phyloP scores from a whole-genome alignment of 768 basidiomycete genomes.

The Tylopilus sp. region DNA sequence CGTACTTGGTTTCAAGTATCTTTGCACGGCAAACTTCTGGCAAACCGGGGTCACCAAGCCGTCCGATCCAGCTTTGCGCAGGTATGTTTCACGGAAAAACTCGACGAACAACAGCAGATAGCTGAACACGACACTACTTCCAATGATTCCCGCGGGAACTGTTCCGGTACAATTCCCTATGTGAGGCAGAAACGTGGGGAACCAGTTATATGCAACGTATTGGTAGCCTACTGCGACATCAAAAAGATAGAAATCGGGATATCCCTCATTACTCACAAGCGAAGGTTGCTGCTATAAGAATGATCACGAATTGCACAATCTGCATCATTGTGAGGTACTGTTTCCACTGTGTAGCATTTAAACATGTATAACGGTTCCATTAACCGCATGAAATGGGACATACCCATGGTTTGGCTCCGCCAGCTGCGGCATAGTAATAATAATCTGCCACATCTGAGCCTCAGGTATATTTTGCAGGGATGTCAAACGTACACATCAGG shows the following conservation, averaged over 20 bases:
- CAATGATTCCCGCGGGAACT: conserved; percentile 12
- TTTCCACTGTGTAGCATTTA: conserved; percentile 17
- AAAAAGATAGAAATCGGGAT: neutral
- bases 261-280: conserved; percentile 5
- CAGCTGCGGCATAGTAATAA: conserved; percentile 96
- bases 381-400: neutral
- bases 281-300: conserved; percentile 9
- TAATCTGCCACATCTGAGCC: conserved; percentile 59
- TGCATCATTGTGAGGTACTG: conserved; percentile 23
- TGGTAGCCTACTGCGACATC: conserved; percentile 12
- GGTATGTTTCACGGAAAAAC: conserved; percentile 21
- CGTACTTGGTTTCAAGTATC: neutral
- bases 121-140: conserved; percentile 11
- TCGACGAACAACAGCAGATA: conserved; percentile 21
- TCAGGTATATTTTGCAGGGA: neutral
- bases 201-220: conserved; percentile 18
- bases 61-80: conserved; percentile 2
- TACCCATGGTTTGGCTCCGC: conserved; percentile 32
- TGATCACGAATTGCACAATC: conserved; percentile 21
- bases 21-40: neutral
- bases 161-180: conserved; percentile 16
- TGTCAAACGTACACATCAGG: conserved; percentile 74
- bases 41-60: too few species aligned
- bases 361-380: neutral
- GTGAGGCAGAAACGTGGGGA: conserved; percentile 14